A percentile compares a stretch with the other conserved stretches of the same genome.
These are phyloP conservation scores for Lathyrus oleraceus DNA, from an alignment of 306 rosid species.

Conservation along the genomic window DNA sequence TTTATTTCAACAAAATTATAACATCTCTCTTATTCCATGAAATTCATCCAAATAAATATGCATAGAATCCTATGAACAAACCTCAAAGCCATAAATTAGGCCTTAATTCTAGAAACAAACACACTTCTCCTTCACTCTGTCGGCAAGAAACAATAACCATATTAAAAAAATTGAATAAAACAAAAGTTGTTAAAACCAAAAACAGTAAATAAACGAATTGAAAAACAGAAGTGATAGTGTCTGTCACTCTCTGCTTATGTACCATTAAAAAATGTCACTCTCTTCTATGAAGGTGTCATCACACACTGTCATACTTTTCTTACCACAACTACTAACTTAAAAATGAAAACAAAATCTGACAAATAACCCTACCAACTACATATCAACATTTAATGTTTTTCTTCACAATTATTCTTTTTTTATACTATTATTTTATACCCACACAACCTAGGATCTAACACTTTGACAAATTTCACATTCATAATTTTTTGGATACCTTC, in stretches of 20 bases:
- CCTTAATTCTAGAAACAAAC: not conserved
- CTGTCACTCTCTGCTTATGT: conserved; percentile 1
- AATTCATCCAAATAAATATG: too few species aligned
- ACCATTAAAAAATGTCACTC: not conserved
- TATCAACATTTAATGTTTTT: not conserved
- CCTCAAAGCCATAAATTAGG: not conserved
- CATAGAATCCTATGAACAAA: too few species aligned
- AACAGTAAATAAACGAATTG: not conserved
- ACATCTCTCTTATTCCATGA: too few species aligned
- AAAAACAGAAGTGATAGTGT: not conserved
- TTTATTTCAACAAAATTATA: too few species aligned
- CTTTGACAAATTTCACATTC: not conserved
- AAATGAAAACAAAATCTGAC: not conserved
- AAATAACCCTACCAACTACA: not conserved
- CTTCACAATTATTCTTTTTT: not conserved
- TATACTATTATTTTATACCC: not conserved
- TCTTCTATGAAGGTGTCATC: conserved; percentile 1
- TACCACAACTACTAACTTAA: not conserved
- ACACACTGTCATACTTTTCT: not conserved
- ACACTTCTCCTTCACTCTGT: not conserved
- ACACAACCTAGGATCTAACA: not conserved
- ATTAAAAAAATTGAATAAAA: not conserved
- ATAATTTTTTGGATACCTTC: not conserved
- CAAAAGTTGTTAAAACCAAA: conserved; percentile 10
- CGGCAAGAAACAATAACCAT: not conserved